Evolutionary conservation across 345 rosid species (phyloP), one percentile per base, ranked within the genome.

Genomic region (Euphorbia peplus): DNA sequence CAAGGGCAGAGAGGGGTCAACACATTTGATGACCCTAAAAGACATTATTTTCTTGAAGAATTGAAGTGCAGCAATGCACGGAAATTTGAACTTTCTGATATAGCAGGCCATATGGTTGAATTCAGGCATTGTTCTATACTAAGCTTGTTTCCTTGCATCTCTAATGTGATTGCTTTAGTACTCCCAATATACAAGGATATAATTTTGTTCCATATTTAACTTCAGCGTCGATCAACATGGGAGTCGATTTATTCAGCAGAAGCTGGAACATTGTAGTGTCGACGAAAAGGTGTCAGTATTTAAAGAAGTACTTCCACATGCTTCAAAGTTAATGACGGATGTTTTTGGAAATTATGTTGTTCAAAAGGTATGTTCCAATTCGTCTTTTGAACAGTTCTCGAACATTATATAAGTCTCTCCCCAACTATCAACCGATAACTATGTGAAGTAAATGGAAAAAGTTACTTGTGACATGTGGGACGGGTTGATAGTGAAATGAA

Each of bases 321-420:
- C 92, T 74, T 82, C 98, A 21, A 90, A 85, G 73, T 83, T 95
- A 71, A 91, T 95, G 93, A 87, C 91, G 1, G 98, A 95, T 77
- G 99, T 95, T 77, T 95, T 95, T 82, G 98, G 99, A 54, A 95
- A 95, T 73, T 95, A 95, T 80, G 97, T 95, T 60, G 92, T 95
- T 76, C 99, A 95, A 77, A 95, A 95, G 87, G 99, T 90, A 58
- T 71, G 76, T 63, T 12, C 48, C 39, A 5, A 15, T 10, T 24
- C 26, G 47, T 48, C 37, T 44, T 44, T 11, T 44, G 14, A 44
- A 44, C 50, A 44, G 50, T 44, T 44, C 50, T 18, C 11, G 12
- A 44, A 44, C 18, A 44, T 15, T 10, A 44, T 15, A 44, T 44
- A 44, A 2, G 50, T 44, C 18, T 44, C 50, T 44, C 15, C 4